Evolutionary conservation across 2,329 filamentous ascomycete genomes (phyloP).

Genomic region (Xylariales sp.): DNA sequence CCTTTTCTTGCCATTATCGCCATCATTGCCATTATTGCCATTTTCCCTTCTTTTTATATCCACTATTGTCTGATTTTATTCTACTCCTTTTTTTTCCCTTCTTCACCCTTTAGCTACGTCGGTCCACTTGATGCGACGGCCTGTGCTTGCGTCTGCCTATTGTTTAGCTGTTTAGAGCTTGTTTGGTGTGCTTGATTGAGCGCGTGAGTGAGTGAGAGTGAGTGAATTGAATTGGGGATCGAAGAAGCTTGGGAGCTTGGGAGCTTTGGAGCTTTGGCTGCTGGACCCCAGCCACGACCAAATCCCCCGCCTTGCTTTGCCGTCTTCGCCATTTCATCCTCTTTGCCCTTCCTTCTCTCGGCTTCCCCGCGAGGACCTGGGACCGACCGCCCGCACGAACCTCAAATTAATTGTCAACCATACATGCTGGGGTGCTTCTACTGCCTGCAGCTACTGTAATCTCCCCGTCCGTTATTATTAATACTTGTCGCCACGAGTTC

Average conservation of each 20-base stretch:
- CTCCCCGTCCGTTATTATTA: slow-evolving; percentile 6
- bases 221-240: slow-evolving; percentile 21
- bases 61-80: background rate
- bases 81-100: background rate
- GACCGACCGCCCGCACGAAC: background rate
- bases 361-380: slow-evolving; percentile 30
- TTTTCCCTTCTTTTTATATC: background rate
- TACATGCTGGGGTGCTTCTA: background rate
- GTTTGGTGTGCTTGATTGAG: slow-evolving; percentile 8
- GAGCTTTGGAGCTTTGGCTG: slow-evolving; percentile 35
- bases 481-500: background rate
- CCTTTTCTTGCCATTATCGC: slow-evolving; percentile 3
- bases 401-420: slow-evolving; percentile 18
- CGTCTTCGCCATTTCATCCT: slow-evolving; percentile 19
- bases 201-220: no score
- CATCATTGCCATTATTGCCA: no score
- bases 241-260: slow-evolving; percentile 15
- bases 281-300: slow-evolving; percentile 40
- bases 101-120: background rate
- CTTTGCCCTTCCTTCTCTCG: slow-evolving; percentile 23
- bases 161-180: background rate
- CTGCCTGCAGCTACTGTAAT: background rate
- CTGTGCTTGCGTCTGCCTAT: background rate
- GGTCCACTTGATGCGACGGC: slow-evolving; percentile 2
- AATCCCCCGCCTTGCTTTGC: slow-evolving; percentile 26